phyloP scores from a whole-genome alignment of 345 rosid genomes.

The Syzygium jambos region DNA sequence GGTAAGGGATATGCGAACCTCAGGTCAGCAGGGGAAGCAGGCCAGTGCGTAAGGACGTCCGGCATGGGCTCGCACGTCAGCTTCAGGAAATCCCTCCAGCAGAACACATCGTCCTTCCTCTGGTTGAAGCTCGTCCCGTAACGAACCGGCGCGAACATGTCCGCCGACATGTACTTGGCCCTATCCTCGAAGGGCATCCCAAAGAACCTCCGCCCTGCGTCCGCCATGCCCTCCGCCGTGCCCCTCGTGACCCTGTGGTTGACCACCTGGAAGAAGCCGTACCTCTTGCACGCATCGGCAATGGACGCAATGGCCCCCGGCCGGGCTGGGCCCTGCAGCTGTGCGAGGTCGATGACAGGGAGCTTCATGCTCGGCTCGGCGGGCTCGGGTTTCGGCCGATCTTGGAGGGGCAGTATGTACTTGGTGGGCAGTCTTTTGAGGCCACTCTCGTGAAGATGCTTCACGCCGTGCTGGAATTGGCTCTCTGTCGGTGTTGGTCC shows the following conservation, averaged over 20 bases:
- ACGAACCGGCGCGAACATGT: conserved; percentile 61
- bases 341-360: conserved; percentile 62
- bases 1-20: conserved; percentile 23
- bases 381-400: conserved; percentile 27
- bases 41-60: conserved; percentile 65
- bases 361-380: conserved; percentile 20
- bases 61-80: conserved; percentile 51
- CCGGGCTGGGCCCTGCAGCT: conserved; percentile 49
- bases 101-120: conserved; percentile 60
- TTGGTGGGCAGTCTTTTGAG: conserved; percentile 47
- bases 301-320: conserved; percentile 34
- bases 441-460: conserved; percentile 54
- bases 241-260: conserved; percentile 63
- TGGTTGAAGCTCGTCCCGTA: conserved; percentile 94
- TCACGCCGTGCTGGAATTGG: conserved; percentile 41
- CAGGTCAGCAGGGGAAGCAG: conserved; percentile 69
- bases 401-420: conserved; percentile 52
- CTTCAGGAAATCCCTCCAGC: conserved; percentile 93
- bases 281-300: conserved; percentile 51
- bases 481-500: background rate
- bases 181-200: conserved; percentile 65
- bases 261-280: conserved; percentile 84
- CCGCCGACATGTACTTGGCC: conserved; percentile 71
- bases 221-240: conserved; percentile 41
- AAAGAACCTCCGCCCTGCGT: conserved; percentile 56